phyloP scores from a whole-genome alignment of 83 land plant species.

The Picea abies region DNA sequence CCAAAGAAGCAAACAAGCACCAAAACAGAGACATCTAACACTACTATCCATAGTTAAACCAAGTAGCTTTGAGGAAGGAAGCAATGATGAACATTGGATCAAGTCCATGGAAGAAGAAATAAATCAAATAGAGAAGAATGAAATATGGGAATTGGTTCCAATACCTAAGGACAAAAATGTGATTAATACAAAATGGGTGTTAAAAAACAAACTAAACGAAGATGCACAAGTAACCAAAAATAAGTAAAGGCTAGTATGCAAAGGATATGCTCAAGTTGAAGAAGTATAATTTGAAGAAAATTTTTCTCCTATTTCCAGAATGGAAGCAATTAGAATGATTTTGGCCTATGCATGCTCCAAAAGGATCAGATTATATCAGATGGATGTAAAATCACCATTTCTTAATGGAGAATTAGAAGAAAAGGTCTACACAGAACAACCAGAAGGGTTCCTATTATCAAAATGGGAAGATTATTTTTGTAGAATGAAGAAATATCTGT shows the following conservation, averaged over 20 bases:
- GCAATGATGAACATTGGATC: no score
- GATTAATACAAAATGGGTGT: not conserved
- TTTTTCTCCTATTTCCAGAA: not conserved
- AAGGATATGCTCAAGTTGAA: constrained; percentile 5
- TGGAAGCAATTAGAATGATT: not conserved
- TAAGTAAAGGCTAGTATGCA: not conserved
- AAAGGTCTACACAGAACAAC: not conserved
- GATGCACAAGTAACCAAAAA: not conserved
- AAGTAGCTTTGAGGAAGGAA: no score
- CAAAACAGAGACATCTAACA: no score
- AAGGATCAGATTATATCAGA: not conserved
- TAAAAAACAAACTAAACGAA: not conserved
- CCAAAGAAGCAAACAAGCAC: no score
- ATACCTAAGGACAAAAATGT: no score
- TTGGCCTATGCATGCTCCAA: not conserved
- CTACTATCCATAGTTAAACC: no score
- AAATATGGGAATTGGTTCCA: no score
- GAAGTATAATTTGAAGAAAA: not conserved
- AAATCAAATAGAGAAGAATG: no score
- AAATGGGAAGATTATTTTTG: not conserved
- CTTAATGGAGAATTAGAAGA: not conserved
- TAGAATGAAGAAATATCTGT: not conserved
- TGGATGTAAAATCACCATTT: not conserved
- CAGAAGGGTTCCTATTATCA: not conserved
- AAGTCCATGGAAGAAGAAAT: no score